phyloP scores from a whole-genome alignment of 768 basidiomycete species.

The Amanita pseudoporphyria region DNA sequence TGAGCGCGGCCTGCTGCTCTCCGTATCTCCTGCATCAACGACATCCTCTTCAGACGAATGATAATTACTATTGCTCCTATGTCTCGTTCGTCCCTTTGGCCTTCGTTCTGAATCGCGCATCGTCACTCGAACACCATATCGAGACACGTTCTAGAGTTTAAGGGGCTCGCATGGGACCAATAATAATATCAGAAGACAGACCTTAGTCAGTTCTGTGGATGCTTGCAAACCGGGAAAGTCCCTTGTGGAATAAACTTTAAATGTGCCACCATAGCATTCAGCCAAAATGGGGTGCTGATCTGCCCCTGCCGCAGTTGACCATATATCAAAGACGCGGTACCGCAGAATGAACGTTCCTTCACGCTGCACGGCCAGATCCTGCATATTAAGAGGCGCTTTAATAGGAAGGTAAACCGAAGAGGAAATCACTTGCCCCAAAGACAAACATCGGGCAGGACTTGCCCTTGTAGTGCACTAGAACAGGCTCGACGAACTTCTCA shows the following conservation, averaged over 20 bases:
- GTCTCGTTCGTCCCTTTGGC: constrained; percentile 23
- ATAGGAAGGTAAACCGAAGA: background rate
- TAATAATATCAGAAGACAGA: constrained; percentile 15
- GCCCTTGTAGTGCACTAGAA: constrained; percentile 42
- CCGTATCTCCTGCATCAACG: background rate
- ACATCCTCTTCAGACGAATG: constrained; percentile 7
- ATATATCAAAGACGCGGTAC: constrained; percentile 62
- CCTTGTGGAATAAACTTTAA: constrained; percentile 64
- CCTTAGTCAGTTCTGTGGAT: constrained; percentile 65
- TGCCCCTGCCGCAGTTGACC: constrained; percentile 25
- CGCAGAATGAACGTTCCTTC: constrained; percentile 62
- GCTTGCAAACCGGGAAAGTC: constrained; percentile 64
- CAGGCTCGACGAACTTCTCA: constrained; percentile 50
- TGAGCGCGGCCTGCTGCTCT: background rate
- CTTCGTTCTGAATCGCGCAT: constrained; percentile 30
- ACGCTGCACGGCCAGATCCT: constrained; percentile 62
- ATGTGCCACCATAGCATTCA: constrained; percentile 58
- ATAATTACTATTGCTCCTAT: constrained; percentile 1
- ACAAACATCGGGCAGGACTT: constrained; percentile 49
- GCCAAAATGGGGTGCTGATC: constrained; percentile 36
- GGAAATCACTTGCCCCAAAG: constrained; percentile 38
- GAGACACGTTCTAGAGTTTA: constrained; percentile 21
- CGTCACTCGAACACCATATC: constrained; percentile 31
- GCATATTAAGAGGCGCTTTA: constrained; percentile 9
- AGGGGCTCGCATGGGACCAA: background rate